Base-by-base conservation (phyloP, 331 rosid species). In the Stylosanthes scabra region DNA sequence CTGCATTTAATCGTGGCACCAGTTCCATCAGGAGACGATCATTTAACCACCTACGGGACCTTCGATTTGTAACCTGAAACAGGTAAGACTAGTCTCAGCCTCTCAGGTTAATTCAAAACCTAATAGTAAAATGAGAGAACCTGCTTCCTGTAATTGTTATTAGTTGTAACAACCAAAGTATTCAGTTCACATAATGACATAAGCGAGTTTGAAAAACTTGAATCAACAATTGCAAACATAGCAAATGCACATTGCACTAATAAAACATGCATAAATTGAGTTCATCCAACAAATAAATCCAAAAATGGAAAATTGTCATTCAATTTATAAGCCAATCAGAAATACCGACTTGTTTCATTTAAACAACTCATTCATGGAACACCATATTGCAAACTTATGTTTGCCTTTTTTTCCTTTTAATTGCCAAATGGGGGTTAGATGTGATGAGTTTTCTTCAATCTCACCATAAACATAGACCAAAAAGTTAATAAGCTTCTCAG, bases 11-110 rank as follows among this genome's bases (percentile, higher is more conserved):
- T 25, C 87, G 88, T 7, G 97, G 99, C 42, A 94, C 96, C 66
- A 91, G 89, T 76, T 91, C 97, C 96, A 91, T 91, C 73, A 94
- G 75, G 70, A 91, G 87, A 41, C 92, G 97, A 15, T 94, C 99
- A 37, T 94, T 94, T 82, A 94, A 76, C 93, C 93, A 91, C 85
- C 97, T 85, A 11, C 99, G 89, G 70, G 97, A 76, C 76, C 90
- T 82, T 63, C 96, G 72, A 79, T 94, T 94, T 75, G 92, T 81
- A 66, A 94, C 97, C 99, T 94, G 83, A 76, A 57, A 57, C 58
- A 59, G 51, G 79, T 67, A 59, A 63, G 7, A 4, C 25, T 9
- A 61, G 2, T 42, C 28, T 40, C 37, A 31, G 37, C 37, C 37
- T 31, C 37, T 31, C 68, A 34, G 59, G 31, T 31, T 42, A 71